These are phyloP conservation scores for Austroboletus niveus DNA, from an alignment of 1,284 basidiomycete genomes.

Conservation along the genomic window DNA sequence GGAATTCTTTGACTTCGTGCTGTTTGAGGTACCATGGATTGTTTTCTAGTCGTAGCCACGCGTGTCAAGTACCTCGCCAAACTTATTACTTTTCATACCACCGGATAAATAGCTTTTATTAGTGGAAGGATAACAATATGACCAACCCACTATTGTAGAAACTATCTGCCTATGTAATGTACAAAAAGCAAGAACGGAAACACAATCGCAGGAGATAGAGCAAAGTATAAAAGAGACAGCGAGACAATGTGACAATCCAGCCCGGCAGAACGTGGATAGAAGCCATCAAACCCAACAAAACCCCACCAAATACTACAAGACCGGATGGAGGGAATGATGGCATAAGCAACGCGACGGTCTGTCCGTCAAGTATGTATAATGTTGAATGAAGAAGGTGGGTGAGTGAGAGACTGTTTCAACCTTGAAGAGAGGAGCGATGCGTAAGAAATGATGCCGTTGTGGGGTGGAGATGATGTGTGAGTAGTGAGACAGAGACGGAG, in stretches of 20 bases:
- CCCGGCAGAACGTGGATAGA: slow-evolving; percentile 20
- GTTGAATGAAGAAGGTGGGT: slow-evolving; percentile 11
- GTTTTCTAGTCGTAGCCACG: slow-evolving; percentile 40
- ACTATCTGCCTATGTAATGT: slow-evolving; percentile 40
- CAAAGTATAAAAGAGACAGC: slow-evolving; percentile 19
- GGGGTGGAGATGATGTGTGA: slow-evolving; percentile 26
- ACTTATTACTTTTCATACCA: slow-evolving; percentile 8
- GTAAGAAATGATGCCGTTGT: slow-evolving; percentile 32
- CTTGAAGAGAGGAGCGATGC: slow-evolving; percentile 16
- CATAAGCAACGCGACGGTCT: slow-evolving; percentile 16
- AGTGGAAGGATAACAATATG: slow-evolving; percentile 53
- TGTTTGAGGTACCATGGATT: slow-evolving; percentile 87
- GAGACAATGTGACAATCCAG: slow-evolving; percentile 24
- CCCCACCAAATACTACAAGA: slow-evolving; percentile 9
- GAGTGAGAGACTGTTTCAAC: slow-evolving; percentile 9
- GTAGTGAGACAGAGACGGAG: slow-evolving; percentile 21
- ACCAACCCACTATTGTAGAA: slow-evolving; percentile 50
- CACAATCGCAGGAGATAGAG: slow-evolving; percentile 23
- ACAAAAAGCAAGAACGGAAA: slow-evolving; percentile 27
- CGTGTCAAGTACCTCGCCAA: not conserved
- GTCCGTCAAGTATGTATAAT: slow-evolving; percentile 22
- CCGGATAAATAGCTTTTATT: slow-evolving; percentile 34
- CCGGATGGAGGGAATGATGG: slow-evolving; percentile 13
- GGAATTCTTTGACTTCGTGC: slow-evolving; percentile 91
- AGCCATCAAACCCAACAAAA: slow-evolving; percentile 19